Conservation (phyloP, 228 moss, liverwort and hornwort genomes). For the Sphagnum magellanicum region DNA sequence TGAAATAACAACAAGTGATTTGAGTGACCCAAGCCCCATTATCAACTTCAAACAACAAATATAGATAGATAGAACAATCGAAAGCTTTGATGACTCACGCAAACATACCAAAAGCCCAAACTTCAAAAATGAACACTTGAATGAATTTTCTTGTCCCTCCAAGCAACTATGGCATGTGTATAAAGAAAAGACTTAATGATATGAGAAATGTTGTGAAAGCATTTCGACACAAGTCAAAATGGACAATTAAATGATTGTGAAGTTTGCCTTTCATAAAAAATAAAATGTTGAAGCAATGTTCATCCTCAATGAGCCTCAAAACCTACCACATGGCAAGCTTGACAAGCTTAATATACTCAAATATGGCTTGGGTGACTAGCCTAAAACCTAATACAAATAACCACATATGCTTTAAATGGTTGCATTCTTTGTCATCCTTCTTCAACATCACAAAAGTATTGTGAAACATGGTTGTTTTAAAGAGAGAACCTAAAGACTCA, state of each 20-base stretch:
- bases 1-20: too few relatives aligned
- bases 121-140: too few relatives aligned
- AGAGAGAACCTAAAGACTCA: background rate
- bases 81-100: too few relatives aligned
- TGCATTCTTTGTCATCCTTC: background rate
- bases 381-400: background rate
- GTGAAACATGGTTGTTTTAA: too few relatives aligned
- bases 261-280: background rate
- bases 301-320: background rate
- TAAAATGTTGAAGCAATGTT: background rate
- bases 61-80: too few relatives aligned
- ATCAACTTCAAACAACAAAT: too few relatives aligned
- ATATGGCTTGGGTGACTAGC: background rate
- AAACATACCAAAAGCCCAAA: too few relatives aligned
- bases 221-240: background rate
- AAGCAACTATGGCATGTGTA: background rate
- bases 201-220: background rate
- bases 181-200: background rate
- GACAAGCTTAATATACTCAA: background rate
- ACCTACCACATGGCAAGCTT: background rate
- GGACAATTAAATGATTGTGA: background rate
- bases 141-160: background rate
- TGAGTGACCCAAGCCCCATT: too few relatives aligned
- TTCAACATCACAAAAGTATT: background rate
- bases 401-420: background rate